A percentile compares a stretch with the other conserved stretches of the same genome.
These are phyloP conservation scores for Mrakiaceae sp. DNA, from an alignment of 1,284 basidiomycete species.

Conservation along the genomic window DNA sequence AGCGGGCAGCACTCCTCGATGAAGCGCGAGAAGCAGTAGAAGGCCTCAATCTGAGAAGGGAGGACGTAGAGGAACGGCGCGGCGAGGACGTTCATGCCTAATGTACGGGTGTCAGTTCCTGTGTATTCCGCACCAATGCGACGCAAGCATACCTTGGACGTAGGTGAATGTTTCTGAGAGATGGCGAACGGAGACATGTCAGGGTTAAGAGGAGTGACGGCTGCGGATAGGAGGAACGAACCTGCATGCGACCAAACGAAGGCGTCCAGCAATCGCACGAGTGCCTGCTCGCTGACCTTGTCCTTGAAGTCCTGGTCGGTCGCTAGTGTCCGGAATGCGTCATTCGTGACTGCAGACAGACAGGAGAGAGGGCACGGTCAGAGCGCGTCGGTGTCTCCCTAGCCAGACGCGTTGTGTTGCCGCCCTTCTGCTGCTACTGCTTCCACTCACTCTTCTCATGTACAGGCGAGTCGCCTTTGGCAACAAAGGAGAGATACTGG, in stretches of 20 bases:
- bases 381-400: neutral
- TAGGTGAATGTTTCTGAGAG: slow-evolving; percentile 56
- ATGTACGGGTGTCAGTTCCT: neutral
- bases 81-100: slow-evolving; percentile 89
- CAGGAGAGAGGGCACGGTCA: neutral
- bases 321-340: slow-evolving; percentile 67
- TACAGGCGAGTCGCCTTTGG: slow-evolving; percentile 71
- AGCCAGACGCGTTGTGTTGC: slow-evolving; percentile 38
- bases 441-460: slow-evolving; percentile 71
- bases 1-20: slow-evolving; percentile 86
- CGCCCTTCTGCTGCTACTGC: slow-evolving; percentile 45
- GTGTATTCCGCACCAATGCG: neutral
- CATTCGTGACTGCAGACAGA: slow-evolving; percentile 39
- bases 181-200: neutral
- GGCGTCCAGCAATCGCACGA: slow-evolving; percentile 87
- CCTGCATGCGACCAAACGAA: slow-evolving; percentile 92
- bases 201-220: neutral
- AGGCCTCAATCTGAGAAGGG: slow-evolving; percentile 91
- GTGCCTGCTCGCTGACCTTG: slow-evolving; percentile 87
- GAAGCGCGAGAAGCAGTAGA: slow-evolving; percentile 87
- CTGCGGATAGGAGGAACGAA: slow-evolving; percentile 28
- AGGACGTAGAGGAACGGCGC: slow-evolving; percentile 94
- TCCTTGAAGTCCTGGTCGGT: slow-evolving; percentile 93
- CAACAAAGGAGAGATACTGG: slow-evolving; percentile 68
- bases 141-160: slow-evolving; percentile 52